phyloP scores from a whole-genome alignment of 2,329 filamentous ascomycete species.

The Keithomyces neogunnii region DNA sequence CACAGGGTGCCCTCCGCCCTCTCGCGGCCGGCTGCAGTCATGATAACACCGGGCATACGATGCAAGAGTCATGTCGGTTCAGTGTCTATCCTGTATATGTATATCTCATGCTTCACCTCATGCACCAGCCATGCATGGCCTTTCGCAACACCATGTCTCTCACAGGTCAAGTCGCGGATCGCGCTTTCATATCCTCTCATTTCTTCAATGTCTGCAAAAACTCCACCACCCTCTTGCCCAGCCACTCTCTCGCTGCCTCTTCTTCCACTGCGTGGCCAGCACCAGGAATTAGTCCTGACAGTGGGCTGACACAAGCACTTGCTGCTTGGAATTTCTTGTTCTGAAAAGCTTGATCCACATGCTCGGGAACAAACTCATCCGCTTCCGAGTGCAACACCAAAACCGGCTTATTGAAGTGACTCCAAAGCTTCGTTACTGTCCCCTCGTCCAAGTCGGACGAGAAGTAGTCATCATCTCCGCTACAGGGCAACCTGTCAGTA shows the following conservation, averaged over 20 bases:
- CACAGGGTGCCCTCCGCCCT: too few species aligned
- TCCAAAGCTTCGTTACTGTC: slow-evolving; percentile 56
- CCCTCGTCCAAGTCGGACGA: slow-evolving; percentile 62
- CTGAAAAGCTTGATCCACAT: slow-evolving; percentile 48
- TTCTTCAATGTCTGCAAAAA: slow-evolving; percentile 31
- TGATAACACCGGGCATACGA: too few species aligned
- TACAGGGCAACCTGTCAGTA: slow-evolving; percentile 13
- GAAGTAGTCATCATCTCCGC: slow-evolving; percentile 80
- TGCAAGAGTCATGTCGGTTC: too few species aligned
- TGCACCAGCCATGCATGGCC: background rate
- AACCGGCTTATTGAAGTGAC: slow-evolving; percentile 48
- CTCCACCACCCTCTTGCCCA: slow-evolving; percentile 35
- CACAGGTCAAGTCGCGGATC: background rate
- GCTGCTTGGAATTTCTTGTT: slow-evolving; percentile 47
- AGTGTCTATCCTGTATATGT: too few species aligned
- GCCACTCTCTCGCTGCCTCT: slow-evolving; percentile 37
- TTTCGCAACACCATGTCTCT: too few species aligned
- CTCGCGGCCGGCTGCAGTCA: too few species aligned
- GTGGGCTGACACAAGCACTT: slow-evolving; percentile 36
- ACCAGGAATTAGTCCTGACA: slow-evolving; percentile 45
- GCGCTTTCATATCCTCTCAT: background rate
- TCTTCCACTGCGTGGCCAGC: slow-evolving; percentile 42
- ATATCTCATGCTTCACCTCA: background rate
- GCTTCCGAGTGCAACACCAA: slow-evolving; percentile 56
- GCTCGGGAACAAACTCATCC: slow-evolving; percentile 56